Evolutionary conservation across 1,284 basidiomycete species (phyloP).

Genomic region (Anthracocystis setariae): DNA sequence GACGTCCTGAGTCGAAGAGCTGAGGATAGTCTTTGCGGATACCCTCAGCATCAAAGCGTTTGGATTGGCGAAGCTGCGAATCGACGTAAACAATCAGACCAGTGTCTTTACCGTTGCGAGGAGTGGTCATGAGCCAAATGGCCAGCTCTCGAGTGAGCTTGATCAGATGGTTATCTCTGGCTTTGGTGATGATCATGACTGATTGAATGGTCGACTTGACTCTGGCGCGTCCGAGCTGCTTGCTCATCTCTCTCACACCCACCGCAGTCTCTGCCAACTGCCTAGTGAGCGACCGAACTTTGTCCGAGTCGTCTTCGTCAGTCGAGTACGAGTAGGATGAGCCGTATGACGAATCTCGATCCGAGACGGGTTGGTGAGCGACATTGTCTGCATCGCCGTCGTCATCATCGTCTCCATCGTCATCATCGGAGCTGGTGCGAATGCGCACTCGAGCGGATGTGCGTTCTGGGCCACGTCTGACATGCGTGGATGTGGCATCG

Average conservation of each 20-base stretch:
- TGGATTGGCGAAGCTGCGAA: slow-evolving; percentile 86
- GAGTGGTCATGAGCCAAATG: slow-evolving; percentile 65
- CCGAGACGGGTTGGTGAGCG: slow-evolving; percentile 30
- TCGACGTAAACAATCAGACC: slow-evolving; percentile 80
- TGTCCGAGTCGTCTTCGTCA: slow-evolving; percentile 76
- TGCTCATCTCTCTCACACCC: slow-evolving; percentile 97
- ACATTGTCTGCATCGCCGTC: slow-evolving; percentile 30
- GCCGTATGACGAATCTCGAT: slow-evolving; percentile 30
- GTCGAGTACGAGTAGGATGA: slow-evolving; percentile 43
- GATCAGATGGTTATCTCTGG: slow-evolving; percentile 95
- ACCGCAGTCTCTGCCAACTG: slow-evolving; percentile 97
- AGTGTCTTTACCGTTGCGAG: slow-evolving; percentile 49
- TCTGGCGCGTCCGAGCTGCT: slow-evolving; percentile 92
- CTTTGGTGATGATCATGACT: slow-evolving; percentile 96
- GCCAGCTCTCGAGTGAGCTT: slow-evolving; percentile 92
- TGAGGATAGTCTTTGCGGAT: slow-evolving; percentile 87
- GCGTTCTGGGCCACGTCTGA: slow-evolving; percentile 9
- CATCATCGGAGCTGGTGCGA: slow-evolving; percentile 40
- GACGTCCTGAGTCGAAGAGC: slow-evolving; percentile 74
- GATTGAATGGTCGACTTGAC: slow-evolving; percentile 91
- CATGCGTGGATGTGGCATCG: slow-evolving; percentile 18
- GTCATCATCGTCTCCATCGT: slow-evolving; percentile 40
- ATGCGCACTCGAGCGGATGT: slow-evolving; percentile 27
- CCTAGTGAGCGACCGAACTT: slow-evolving; percentile 78
- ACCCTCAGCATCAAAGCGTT: slow-evolving; percentile 91